A percentile compares a stretch with the other conserved stretches of the same genome.
Conservation (phyloP, 2,329 filamentous ascomycete species). For the Didymella pomorum region DNA sequence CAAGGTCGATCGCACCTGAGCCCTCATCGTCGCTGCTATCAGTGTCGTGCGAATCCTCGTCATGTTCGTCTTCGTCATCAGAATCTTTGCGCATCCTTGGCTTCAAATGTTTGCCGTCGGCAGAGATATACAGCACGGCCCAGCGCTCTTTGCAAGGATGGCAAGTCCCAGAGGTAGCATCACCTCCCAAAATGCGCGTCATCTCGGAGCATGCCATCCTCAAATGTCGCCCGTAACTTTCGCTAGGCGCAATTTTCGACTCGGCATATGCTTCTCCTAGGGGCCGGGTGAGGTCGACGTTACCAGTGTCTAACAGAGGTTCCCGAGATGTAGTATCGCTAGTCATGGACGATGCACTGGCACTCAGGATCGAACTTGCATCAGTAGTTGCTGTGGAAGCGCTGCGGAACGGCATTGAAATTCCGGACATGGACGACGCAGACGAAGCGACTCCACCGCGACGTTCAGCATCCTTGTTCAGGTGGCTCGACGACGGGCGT, state of each 20-base stretch:
- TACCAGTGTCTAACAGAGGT: conserved; percentile 62
- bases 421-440: conserved; percentile 59
- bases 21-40: conserved; percentile 59
- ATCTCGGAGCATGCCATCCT: conserved; percentile 75
- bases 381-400: conserved; percentile 64
- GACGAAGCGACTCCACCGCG: conserved; percentile 56
- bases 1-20: conserved; percentile 64
- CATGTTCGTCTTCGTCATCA: conserved; percentile 69
- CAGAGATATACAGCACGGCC: conserved; percentile 80
- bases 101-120: conserved; percentile 74
- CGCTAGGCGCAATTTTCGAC: conserved; percentile 60
- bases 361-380: conserved; percentile 74
- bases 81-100: conserved; percentile 76
- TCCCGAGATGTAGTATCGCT: conserved; percentile 76
- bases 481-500: conserved; percentile 66
- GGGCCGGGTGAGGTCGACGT: conserved; percentile 31
- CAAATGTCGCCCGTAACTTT: conserved; percentile 60
- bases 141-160: conserved; percentile 85
- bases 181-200: conserved; percentile 69
- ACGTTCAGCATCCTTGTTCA: conserved; percentile 56
- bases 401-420: conserved; percentile 60
- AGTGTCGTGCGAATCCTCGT: conserved; percentile 64
- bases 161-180: conserved; percentile 71
- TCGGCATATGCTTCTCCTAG: conserved; percentile 39
- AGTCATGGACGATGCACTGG: conserved; percentile 74